Evolutionary conservation across 306 rosid species (phyloP), one percentile per base, ranked within the genome.

Genomic region (Psophocarpus tetragonolobus): DNA sequence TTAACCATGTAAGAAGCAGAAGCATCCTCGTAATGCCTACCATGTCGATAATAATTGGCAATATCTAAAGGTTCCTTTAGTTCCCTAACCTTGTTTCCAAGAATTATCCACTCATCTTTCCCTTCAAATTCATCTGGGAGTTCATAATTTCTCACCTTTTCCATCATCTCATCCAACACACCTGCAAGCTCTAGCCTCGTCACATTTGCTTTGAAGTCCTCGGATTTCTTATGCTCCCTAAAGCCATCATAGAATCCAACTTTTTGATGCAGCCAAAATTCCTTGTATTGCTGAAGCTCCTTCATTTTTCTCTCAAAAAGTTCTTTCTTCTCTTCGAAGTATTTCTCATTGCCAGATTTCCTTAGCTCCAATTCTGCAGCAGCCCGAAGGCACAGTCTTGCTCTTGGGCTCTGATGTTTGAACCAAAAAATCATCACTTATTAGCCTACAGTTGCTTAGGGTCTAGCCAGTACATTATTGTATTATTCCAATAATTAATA

Each of bases 1-100:
- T 26, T 70, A 0, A 0, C 3, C 87, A 82, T 62, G 68, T 94
- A 94, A 8, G 89, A 27, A 15, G 89, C 86, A 3, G 85, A 29
- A 14, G 87, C 87, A 0, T 84, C 45, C 51, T 85, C 92, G 9
- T 76, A 86, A 5, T 89, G 50, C 86, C 81, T 89, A 0, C 21
- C 42, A 32, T 90, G 97, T 18, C 98, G 51, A 11, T 94, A 94
- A 54, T 85, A 94, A 79, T 94, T 91, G 8, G 96, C 91, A 13
- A 92, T 68, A 42, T 90, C 96, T 1, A 92, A 80, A 47, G 97
- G 96, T 82, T 92, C 97, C 32, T 84, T 79, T 7, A 88, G 69
- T 27, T 67, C 45, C 9, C 96, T 84, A 44, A 57, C 87, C 68
- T 26, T 4, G 1, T 93, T 92, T 32, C 90, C 93, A 1, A 84